Base-by-base conservation (phyloP, 192 early-diverging fungal species). In the Umbelopsis isabellina region DNA sequence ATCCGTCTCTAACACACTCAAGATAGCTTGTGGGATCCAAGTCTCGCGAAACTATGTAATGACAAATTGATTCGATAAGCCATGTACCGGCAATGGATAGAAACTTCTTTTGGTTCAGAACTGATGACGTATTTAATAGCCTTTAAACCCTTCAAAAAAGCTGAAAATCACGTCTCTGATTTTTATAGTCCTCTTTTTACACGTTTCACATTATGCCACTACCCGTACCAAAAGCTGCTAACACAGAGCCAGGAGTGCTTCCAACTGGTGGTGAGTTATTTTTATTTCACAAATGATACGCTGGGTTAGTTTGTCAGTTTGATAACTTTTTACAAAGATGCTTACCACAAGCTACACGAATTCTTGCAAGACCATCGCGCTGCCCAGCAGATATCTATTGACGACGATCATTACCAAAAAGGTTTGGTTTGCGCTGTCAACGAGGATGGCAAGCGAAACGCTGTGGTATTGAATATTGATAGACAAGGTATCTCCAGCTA, bases 401-500 rank as follows among this genome's bases (percentile, higher is more conserved):
- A 33, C 27, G 55, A 61, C 4, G 55, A 61, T 16, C 30, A 61
- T 35, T 61, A 33, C 30, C 27, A 61, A 30, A 61, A 61, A 53
- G 51, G 51, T 23, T 23, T 53, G 18, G 51, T 53, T 27, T 53
- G 51, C 22, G 51, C 51, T 25, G 8, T 23, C 51, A 53, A 53
- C 21, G 22, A 23, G 5, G 51, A 53, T 25, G 11, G 23, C 11
- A 53, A 53, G 23, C 37, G 37, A 41, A 53, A 53, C 11, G 51
- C 51, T 12, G 23, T 53, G n/a, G 51, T 53, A 11, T 23, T 53
- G 21, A 23, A 53, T 53, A n/a, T 53, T 8, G 51, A 53, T 25
- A 20, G 51, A 25, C n/a, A 23, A 23, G 21, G 22, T 12, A 53
- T 53, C 51, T 53, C 21, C 23, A 12, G 23, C n/a, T 53, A 23